Evolutionary conservation across 768 basidiomycete species (phyloP), one percentile per base, ranked within the genome.

Genomic region (Termitomyces sp.): DNA sequence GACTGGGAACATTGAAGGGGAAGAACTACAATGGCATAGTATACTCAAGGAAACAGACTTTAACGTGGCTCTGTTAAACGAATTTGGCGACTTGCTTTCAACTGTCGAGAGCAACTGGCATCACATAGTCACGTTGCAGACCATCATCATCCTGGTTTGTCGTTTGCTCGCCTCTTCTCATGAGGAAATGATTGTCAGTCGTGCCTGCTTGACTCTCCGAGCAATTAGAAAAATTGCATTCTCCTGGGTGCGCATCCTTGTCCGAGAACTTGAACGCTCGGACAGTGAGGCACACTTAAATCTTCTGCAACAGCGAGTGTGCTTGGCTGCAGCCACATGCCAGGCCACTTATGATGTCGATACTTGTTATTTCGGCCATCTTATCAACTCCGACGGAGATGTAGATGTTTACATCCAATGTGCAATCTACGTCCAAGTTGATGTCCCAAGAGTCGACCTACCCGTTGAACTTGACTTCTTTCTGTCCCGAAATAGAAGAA

Each of bases 71-170:
- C 60, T 83, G 8, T 54, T 82, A 1, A 56, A 35, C 10, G 75
- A 76, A 54, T 60, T 78, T 2, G 65, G 70, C 17, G 59, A 61
- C 17, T 64, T 78, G 8, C 48, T 79, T n/a, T 54, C 44, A 34
- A 68, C 66, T 34, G 61, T 81, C 17, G 61, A 68, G 57, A 68
- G 55, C 3, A 81, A 76, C 53, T 82, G 80, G 79, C 61, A 70
- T 40, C 67, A 73, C 59, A 60, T 59, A 0, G 54, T 62, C 30
- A 62, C 73, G 0, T 61, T 76, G 55, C 57, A 67, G 49, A 76
- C 67, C 5, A 67, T 73, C 23, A 66, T 70, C 11, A 55, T 71
- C 34, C 59, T 81, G 5, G 62, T 65, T 11, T 60, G 63, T 55
- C 76, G 80, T 21, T 54, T 80, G 3, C 63, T 79, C 34, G 63